Conservation (phyloP, 129 eudicot species). For the Ambrosia trifida region DNA sequence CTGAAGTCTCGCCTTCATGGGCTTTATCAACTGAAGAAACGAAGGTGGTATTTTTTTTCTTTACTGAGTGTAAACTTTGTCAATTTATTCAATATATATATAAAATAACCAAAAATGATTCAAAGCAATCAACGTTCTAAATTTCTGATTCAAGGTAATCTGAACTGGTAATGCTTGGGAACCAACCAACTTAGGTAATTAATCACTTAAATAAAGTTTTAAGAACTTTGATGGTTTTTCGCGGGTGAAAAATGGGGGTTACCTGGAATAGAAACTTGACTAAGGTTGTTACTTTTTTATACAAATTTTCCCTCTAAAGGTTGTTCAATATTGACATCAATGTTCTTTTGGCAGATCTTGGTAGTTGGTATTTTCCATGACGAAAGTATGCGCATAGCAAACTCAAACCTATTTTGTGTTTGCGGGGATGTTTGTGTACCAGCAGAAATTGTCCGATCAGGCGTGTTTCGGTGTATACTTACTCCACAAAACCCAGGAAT, state of each 20-base stretch:
- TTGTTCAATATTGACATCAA: constrained; percentile 19
- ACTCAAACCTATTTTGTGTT: constrained; percentile 54
- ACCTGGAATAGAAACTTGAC: neutral
- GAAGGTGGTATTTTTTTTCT: constrained; percentile 50
- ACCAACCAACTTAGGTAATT: neutral
- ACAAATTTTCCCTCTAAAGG: neutral
- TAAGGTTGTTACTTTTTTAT: constrained; percentile 14
- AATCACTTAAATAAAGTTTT: neutral
- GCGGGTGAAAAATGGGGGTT: constrained; percentile 1
- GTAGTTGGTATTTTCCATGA: constrained; percentile 68
- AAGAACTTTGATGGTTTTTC: neutral
- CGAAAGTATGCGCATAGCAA: constrained; percentile 43
- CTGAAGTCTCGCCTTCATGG: constrained; percentile 83
- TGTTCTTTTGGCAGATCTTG: constrained; percentile 58
- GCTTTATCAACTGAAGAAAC: constrained; percentile 79
- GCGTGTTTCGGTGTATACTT: constrained; percentile 76
- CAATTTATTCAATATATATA: neutral
- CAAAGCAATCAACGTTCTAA: neutral
- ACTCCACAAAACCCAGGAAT: constrained; percentile 68
- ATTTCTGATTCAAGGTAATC: neutral
- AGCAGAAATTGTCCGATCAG: constrained; percentile 65
- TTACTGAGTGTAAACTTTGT: neutral
- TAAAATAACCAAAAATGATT: neutral
- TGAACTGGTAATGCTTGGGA: neutral
- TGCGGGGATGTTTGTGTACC: constrained; percentile 72